phyloP scores from a whole-genome alignment of 805 yeast species.

The Starmerella bombi region DNA sequence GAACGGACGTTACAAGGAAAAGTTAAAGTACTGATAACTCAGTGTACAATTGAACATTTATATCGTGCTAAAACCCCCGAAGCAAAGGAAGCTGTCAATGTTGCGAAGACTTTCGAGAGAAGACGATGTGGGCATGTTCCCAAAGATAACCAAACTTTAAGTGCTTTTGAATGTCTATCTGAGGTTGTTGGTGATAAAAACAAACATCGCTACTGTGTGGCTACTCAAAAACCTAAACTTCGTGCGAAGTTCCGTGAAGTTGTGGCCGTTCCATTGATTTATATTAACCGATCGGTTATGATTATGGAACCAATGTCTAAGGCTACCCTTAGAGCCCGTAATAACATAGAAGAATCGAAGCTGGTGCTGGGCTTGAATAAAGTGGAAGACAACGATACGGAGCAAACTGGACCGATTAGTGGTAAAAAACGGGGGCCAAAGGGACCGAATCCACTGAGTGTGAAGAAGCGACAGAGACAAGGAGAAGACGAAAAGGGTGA shows the following conservation, averaged over 20 bases:
- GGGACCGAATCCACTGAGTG: conserved; percentile 82
- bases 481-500: conserved; percentile 16
- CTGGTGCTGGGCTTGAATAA: conserved; percentile 70
- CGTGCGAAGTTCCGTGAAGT: conserved; percentile 56
- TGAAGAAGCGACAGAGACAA: conserved; percentile 51
- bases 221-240: conserved; percentile 61
- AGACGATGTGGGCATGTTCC: conserved; percentile 72
- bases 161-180: conserved; percentile 60
- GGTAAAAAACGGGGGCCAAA: conserved; percentile 35
- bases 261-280: conserved; percentile 84
- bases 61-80: conserved; percentile 57
- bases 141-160: conserved; percentile 24
- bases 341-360: conserved; percentile 48
- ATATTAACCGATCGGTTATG: conserved; percentile 84
- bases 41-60: conserved; percentile 81
- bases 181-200: conserved; percentile 33
- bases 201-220: conserved; percentile 83
- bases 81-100: conserved; percentile 43
- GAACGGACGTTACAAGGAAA: conserved; percentile 72
- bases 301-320: conserved; percentile 85
- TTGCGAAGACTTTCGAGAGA: conserved; percentile 77
- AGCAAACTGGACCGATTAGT: conserved; percentile 16
- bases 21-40: conserved; percentile 82
- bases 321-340: conserved; percentile 44
- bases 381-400: conserved; percentile 19